Evolutionary conservation across 2,329 filamentous ascomycete genomes (phyloP), one percentile per base, ranked within the genome.

Genomic region (Venturia oleaginea): DNA sequence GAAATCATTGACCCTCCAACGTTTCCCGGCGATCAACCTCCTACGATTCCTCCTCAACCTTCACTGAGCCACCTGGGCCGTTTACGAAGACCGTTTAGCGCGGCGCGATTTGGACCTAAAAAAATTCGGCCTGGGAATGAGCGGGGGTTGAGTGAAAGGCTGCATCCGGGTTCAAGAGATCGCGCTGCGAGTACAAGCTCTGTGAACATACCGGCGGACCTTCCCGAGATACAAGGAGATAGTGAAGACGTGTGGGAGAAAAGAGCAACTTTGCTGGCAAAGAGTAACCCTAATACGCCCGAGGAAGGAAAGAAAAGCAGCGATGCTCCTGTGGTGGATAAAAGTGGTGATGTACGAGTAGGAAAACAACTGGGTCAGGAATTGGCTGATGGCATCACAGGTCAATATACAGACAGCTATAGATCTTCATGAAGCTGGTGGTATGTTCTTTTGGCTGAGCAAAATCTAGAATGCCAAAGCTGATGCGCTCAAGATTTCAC

Each of bases 321-420:
- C 59, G 76, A 73, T 65, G 69, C 69, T 11, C 75, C 70, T 67
- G 73, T 78, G 46, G 73, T 71, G 64, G 72, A 76, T 65, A 68
- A 71, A 48, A 70, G 68, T 37, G 75, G 75, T 63, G 79, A 80
- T 68, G 76, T 76, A 69, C 59, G 72, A 65, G 37, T 57, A 57
- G 64, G n/a, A 46, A 63, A 19, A 54, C 10, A 34, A 34, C 34
- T n/a, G 11, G 8, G 54, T 42, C 13, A 32, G 62, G 38, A 37
- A 27, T 17, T 15, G 10, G 32, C 62, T 64, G n/a, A 59, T 38
- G 27, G 24, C 30, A 32, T 55, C 13, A 32, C 10, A 63, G 59
- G 69, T 65, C 70, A 67, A 90, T 75, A 96, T 99, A 65, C 93
- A 97, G 76, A 88, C 95, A 77, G 94, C 94, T n/a, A 99, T 99